phyloP scores from a whole-genome alignment of 768 basidiomycete genomes.

The Serpula lacrymans region DNA sequence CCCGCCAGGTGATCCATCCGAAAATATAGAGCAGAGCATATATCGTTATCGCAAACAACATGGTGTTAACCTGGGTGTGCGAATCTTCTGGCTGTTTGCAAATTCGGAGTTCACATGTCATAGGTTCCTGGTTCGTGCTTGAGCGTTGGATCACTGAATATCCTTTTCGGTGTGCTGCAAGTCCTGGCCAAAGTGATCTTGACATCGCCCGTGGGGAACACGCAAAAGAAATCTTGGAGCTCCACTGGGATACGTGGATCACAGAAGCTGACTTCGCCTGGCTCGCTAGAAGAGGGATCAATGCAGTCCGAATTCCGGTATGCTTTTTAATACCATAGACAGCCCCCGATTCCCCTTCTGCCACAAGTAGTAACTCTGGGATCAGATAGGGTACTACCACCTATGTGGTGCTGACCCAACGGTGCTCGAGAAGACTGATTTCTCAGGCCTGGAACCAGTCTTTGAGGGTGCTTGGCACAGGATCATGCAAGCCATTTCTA shows the following conservation, averaged over 20 bases:
- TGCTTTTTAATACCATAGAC: conserved; percentile 40
- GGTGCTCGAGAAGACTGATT: conserved; percentile 64
- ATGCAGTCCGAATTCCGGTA: conserved; percentile 61
- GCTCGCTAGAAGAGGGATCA: conserved; percentile 51
- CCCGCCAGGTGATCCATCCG: no score
- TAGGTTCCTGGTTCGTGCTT: conserved; percentile 79
- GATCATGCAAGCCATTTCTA: conserved; percentile 56
- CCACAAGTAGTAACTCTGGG: neutral
- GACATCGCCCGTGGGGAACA: conserved; percentile 59
- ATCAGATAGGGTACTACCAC: conserved; percentile 73
- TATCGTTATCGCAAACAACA: conserved; percentile 68
- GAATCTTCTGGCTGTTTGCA: conserved; percentile 9
- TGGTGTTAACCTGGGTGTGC: conserved; percentile 78
- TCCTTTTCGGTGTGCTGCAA: conserved; percentile 51
- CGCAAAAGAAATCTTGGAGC: conserved; percentile 39
- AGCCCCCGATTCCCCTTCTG: neutral
- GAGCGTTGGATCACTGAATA: conserved; percentile 70
- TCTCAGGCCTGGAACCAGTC: conserved; percentile 44
- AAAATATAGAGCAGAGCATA: conserved; percentile 14
- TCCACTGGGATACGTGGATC: conserved; percentile 56
- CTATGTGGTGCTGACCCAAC: conserved; percentile 55
- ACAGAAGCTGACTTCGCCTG: conserved; percentile 50
- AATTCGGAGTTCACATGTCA: neutral
- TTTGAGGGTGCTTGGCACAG: conserved; percentile 68
- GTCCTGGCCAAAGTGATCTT: conserved; percentile 63